phyloP scores from a whole-genome alignment of 208 protist genomes.

The Wallacemonas collosoma region DNA sequence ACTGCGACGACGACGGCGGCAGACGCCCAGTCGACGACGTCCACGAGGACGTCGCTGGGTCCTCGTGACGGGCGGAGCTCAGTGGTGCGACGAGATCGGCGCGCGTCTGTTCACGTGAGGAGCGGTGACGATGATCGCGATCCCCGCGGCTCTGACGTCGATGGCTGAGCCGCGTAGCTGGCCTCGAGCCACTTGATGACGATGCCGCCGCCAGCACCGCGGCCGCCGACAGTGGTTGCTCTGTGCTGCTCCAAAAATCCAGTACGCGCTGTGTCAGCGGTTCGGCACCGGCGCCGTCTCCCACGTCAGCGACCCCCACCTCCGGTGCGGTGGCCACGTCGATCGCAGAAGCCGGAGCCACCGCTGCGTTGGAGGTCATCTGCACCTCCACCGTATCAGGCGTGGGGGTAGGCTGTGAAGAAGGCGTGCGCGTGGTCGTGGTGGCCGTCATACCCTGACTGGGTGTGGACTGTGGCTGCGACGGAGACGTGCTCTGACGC shows the following conservation, averaged over 20 bases:
- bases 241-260: constrained; percentile 47
- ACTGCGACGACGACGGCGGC: neutral
- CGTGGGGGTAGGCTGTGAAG: neutral
- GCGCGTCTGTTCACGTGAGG: neutral
- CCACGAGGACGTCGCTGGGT: neutral
- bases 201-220: neutral
- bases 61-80: constrained; percentile 3
- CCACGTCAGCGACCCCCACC: neutral
- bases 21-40: neutral
- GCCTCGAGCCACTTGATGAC: neutral
- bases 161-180: neutral
- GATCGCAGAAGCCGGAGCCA: neutral
- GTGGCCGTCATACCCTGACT: constrained; percentile 15
- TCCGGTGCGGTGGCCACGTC: neutral
- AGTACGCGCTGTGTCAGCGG: constrained; percentile 15
- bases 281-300: neutral
- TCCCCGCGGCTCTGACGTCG: neutral
- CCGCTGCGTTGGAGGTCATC: neutral
- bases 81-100: neutral
- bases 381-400: neutral
- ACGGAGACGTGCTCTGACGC: neutral
- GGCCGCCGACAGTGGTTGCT: constrained; percentile 34
- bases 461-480: neutral
- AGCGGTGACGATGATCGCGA: constrained; percentile 1
- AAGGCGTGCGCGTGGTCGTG: neutral